Base-by-base conservation (phyloP, 352 stramenopile species). In the Phytopythium boreale region DNA sequence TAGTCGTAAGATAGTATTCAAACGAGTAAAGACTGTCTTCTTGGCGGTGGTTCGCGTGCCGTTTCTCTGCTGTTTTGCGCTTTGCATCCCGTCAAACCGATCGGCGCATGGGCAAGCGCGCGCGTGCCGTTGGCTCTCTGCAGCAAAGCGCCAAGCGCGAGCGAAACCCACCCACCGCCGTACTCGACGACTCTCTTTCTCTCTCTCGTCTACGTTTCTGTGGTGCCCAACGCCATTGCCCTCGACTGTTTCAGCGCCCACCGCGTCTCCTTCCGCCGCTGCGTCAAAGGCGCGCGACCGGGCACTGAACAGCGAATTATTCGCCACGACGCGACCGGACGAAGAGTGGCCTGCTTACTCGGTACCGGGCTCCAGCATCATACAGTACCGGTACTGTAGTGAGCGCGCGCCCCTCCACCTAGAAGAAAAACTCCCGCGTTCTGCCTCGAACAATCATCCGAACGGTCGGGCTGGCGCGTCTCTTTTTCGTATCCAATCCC, bases 121-220 rank as follows among this genome's bases (percentile, higher is more conserved):
- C n/a, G n/a, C n/a, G n/a, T n/a, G n/a, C n/a, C n/a, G n/a, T n/a
- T n/a, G n/a, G n/a, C n/a, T n/a, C n/a, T n/a, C n/a, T n/a, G n/a
- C n/a, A n/a, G n/a, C n/a, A n/a, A n/a, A n/a, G n/a, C n/a, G n/a
- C n/a, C n/a, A n/a, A n/a, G 2, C 37, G 37, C 37, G 37, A 36
- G 31, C 31, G 31, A 36, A 36, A 19, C 15, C 11, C 15, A 20
- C 37, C 12, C 22, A 15, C 22, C n/a, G n/a, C n/a, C n/a, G n/a
- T n/a, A n/a, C n/a, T n/a, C n/a, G n/a, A n/a, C n/a, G n/a, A n/a
- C n/a, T n/a, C n/a, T n/a, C n/a, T n/a, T n/a, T n/a, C n/a, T n/a
- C n/a, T n/a, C n/a, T n/a, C n/a, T n/a, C n/a, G 22, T 19, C 47
- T 26, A 31, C 47, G 47, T 55, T 15, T 55, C 47, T 55, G 47